Conservation (phyloP, 331 rosid species). For the Arachis monticola region DNA sequence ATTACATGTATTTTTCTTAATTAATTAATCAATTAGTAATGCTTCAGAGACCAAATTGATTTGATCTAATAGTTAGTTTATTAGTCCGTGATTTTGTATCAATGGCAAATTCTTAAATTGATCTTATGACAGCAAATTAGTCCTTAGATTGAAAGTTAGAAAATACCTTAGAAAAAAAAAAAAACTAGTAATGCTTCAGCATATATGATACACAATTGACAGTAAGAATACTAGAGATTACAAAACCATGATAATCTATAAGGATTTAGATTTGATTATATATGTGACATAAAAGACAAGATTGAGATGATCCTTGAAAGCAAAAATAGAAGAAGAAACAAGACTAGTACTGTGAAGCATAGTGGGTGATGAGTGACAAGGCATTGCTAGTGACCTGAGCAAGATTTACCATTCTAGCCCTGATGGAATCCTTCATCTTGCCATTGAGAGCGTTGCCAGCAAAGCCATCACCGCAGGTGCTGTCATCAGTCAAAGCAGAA, state of each 20-base stretch:
- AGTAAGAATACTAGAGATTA: no score
- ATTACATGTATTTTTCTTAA: no score
- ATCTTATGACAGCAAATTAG: no score
- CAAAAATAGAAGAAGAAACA: not conserved
- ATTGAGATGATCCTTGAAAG: not conserved
- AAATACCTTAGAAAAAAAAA: no score
- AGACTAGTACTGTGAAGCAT: slow-evolving; percentile 52
- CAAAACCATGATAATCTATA: slow-evolving; percentile 1
- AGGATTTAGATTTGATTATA: not conserved
- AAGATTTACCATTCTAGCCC: slow-evolving; percentile 53
- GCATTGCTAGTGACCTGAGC: slow-evolving; percentile 84
- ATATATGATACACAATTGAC: not conserved
- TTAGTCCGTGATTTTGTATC: no score
- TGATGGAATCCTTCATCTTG: slow-evolving; percentile 50
- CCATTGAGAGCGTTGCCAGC: slow-evolving; percentile 65
- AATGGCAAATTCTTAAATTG: no score
- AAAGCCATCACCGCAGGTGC: slow-evolving; percentile 85
- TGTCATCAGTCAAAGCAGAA: slow-evolving; percentile 75
- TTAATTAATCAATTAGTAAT: no score
- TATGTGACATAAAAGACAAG: not conserved
- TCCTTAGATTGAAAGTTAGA: no score
- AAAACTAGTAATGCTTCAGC: no score
- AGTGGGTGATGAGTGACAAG: slow-evolving; percentile 65
- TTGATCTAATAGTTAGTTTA: no score
- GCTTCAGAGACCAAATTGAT: no score